Percentiles rank a stretch among this genome's conserved stretches.
Evolutionary conservation across 2,329 filamentous ascomycete species (phyloP).

Genomic region (Thielaviopsis euricoi): DNA sequence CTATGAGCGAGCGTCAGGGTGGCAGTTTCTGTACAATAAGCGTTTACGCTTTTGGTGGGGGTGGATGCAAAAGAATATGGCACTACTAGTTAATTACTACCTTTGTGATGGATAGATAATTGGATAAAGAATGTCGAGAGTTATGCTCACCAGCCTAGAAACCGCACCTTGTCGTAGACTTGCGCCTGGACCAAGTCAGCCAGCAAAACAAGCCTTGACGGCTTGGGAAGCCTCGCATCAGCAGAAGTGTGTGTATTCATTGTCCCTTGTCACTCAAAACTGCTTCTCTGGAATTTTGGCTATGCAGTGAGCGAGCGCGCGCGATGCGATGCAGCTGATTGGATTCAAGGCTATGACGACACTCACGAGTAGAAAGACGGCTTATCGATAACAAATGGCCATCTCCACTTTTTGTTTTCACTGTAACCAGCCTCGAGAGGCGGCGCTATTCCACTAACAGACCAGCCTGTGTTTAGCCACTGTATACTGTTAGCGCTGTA

Average conservation of each 20-base stretch:
- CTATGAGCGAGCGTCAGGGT: conserved; percentile 52
- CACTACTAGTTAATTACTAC: background rate
- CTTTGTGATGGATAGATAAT: background rate
- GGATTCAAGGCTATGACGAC: background rate
- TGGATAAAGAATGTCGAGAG: background rate
- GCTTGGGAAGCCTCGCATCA: conserved; percentile 41
- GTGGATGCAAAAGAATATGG: too few relatives aligned
- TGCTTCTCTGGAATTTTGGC: too few relatives aligned
- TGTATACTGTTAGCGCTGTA: background rate
- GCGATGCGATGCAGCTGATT: too few relatives aligned
- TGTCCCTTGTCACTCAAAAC: background rate
- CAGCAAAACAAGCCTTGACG: conserved; percentile 50
- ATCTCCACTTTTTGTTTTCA: background rate
- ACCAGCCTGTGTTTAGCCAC: background rate
- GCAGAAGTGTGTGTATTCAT: background rate
- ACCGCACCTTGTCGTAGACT: conserved; percentile 67
- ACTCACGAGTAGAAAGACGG: background rate
- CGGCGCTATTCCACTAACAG: background rate
- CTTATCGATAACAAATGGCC: background rate
- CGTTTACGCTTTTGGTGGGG: conserved; percentile 26
- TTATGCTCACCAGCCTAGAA: conserved; percentile 67
- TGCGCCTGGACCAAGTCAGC: conserved; percentile 35
- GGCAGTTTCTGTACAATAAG: conserved; percentile 37
- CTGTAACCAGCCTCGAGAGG: background rate
- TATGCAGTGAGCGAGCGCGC: too few relatives aligned